Base-by-base conservation (phyloP, 2,329 filamentous ascomycete genomes). In the Aspergillus cejpii region DNA sequence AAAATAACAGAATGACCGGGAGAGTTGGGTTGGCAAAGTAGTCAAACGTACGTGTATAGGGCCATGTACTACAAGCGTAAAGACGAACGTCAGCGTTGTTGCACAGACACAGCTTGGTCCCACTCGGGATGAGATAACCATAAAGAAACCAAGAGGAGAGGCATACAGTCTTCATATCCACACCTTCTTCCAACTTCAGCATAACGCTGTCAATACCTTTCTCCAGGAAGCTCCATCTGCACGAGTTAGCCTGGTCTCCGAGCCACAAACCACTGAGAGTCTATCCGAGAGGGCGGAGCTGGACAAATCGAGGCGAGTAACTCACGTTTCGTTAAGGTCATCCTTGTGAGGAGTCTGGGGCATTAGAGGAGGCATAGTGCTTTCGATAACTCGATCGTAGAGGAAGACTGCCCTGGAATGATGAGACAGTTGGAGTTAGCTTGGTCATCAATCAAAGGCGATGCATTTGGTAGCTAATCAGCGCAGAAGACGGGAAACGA, bases 181-280 rank as follows among this genome's bases (percentile, higher is more conserved):
- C 86, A 49, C 92, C 92, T 54, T 88, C 85, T 60, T 91, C 86
- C 21, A 97, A 77, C 62, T 94, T 86, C 57, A 81, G 80, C 91
- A 98, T 97, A 62, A 98, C 94, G 65, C 84, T 87, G 54, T 88
- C 82, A 56, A 98, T 89, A 53, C 91, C 90, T 50, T 77, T 77
- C 67, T 96, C 84, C 41, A 98, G 77, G 67, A 94, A 97, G 47
- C 77, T 75, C 92, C 92, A 98, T 72, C 87, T 94, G 57, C 38
- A 43, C 39, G 41, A 39, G 36, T 64, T 46, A 62, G 57, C 43
- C 29, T 40, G 38, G 39, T 15, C 20, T 10, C 15, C 39, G 41
- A 37, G 39, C 29, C 24, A 27, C n/a, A 6, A 20, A 39, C 20
- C 19, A 20, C 27, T 5, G 5, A 12, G 15, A 10, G n/a, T 24